phyloP scores from a whole-genome alignment of 164 flowering plant genomes.

The Tinospora cordifolia region DNA sequence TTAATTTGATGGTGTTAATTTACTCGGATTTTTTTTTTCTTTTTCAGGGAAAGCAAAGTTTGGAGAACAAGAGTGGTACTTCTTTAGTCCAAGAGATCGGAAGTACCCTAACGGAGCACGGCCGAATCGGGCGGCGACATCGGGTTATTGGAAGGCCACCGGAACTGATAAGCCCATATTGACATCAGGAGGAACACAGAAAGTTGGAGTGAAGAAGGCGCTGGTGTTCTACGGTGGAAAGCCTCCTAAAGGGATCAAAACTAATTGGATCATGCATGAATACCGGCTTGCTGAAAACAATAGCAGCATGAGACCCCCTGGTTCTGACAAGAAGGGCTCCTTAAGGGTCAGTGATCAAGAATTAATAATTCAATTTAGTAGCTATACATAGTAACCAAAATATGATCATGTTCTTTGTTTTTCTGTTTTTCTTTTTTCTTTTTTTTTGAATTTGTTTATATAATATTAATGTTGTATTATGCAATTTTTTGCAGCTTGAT shows the following conservation, averaged over 20 bases:
- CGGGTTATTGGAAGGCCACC: constrained; percentile 96
- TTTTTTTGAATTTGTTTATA: background rate
- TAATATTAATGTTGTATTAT: background rate
- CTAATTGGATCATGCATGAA: constrained; percentile 96
- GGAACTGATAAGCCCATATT: constrained; percentile 91
- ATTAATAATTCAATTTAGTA: no score
- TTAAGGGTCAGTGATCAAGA: constrained; percentile 39
- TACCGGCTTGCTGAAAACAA: constrained; percentile 57
- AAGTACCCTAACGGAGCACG: constrained; percentile 89
- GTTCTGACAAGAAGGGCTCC: constrained; percentile 50
- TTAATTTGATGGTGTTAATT: background rate
- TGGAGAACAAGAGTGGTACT: constrained; percentile 93
- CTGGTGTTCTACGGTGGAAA: constrained; percentile 83
- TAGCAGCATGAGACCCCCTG: constrained; percentile 35
- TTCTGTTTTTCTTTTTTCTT: no score
- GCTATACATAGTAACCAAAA: no score
- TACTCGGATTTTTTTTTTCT: no score
- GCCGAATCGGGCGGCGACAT: constrained; percentile 82
- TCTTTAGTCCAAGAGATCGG: constrained; percentile 83
- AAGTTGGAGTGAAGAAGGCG: constrained; percentile 85
- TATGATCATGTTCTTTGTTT: background rate
- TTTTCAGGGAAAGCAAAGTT: constrained; percentile 70
- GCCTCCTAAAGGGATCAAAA: constrained; percentile 81
- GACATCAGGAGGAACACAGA: constrained; percentile 55
- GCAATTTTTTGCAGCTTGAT: constrained; percentile 48